Base-by-base conservation (phyloP, 2,329 filamentous ascomycete genomes). In the Onygenales sp. region DNA sequence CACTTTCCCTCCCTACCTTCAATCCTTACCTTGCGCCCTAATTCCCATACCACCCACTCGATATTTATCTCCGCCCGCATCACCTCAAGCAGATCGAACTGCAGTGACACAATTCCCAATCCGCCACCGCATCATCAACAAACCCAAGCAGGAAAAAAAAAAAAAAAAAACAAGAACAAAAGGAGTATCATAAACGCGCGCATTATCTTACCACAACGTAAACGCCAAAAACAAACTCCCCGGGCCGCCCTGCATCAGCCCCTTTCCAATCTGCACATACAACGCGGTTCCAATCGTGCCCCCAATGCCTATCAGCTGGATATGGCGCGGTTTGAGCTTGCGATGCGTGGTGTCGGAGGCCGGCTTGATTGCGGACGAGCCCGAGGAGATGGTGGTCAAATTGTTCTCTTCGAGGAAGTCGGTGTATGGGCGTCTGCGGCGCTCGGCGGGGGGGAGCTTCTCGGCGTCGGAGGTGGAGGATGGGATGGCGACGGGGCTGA, bases 251-350 rank as follows among this genome's bases (percentile, higher is more conserved):
- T 67, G 62, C 11, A 68, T 62, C 53, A 75, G 54, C 14, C 63
- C 67, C 46, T 66, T 61, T 10, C 72, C 72, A 52, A 74, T 72
- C 52, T 72, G 67, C 27, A 74, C 71, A 55, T 69, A 73, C 36
- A 74, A 57, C 0, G 67, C 69, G n/a, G 68, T 72, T 17, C 72
- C 70, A 58, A 75, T 73, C 34, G 70, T 71, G 10, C 72, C 72
- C 27, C 73, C 73, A 52, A 75, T 74, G 42, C 71, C 73, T 53
- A 75, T 75, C 54, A 75, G 59, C 56, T 75, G 71, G 42, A 75
- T 70, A 61, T 75, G 73, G 55, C 72, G 62, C 11, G 71, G 67
- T 55, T 73, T 74, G 17, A 75, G 61, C 54, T 67, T 71, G 52
- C 72, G 69, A 36, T 68, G 69, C 1, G 70, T 73, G 48, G 65